Conservation (phyloP, 2,329 filamentous ascomycete species). For the Dactylonectria estremocensis region DNA sequence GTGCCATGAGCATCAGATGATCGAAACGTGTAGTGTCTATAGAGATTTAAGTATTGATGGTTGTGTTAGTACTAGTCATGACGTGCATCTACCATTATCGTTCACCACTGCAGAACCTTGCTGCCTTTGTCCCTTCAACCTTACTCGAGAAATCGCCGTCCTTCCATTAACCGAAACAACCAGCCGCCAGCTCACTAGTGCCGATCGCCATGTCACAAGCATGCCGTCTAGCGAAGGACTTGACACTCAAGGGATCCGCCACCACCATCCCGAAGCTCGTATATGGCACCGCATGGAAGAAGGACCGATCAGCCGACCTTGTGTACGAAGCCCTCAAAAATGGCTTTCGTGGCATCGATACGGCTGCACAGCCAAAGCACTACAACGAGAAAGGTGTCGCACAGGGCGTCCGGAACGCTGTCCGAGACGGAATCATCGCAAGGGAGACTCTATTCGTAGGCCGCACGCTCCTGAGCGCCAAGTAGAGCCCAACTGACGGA, state of each 20-base stretch:
- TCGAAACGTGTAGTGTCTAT: no score
- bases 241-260: slow-evolving; percentile 50
- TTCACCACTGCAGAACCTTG: neutral
- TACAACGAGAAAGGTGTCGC: slow-evolving; percentile 83
- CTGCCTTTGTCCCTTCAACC: neutral
- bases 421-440: slow-evolving; percentile 70
- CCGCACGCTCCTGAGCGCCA: neutral
- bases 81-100: no score
- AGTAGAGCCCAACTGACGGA: neutral
- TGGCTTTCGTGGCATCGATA: slow-evolving; percentile 83
- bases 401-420: slow-evolving; percentile 74
- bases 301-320: slow-evolving; percentile 75
- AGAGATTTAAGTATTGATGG: no score
- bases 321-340: slow-evolving; percentile 77
- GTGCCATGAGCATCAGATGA: no score
- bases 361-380: slow-evolving; percentile 83
- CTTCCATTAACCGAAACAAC: no score
- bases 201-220: slow-evolving; percentile 42
- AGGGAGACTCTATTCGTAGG: slow-evolving; percentile 74
- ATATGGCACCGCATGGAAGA: slow-evolving; percentile 93
- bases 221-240: slow-evolving; percentile 53
- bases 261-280: slow-evolving; percentile 69
- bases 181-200: neutral
- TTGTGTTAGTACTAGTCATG: no score
- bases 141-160: neutral